Evolutionary conservation across 1,284 basidiomycete genomes (phyloP).

Genomic region (Ceratobasidium theobromae): DNA sequence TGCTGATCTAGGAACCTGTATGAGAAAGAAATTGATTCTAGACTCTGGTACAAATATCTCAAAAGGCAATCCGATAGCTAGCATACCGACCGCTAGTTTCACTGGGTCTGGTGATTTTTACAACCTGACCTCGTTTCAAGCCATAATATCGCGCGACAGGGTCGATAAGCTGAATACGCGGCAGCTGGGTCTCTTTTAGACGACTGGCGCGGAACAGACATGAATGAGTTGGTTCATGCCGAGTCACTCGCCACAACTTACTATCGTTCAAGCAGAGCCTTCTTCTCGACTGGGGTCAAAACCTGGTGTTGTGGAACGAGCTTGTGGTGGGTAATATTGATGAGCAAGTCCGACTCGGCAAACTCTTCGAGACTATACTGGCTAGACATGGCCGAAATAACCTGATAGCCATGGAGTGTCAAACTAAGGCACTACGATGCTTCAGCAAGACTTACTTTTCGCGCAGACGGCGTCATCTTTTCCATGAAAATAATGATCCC

Average conservation of each 20-base stretch:
- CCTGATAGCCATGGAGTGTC: slow-evolving; percentile 53
- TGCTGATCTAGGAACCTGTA: background rate
- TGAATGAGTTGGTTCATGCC: too few species aligned
- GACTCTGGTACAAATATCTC: background rate
- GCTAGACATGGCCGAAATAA: slow-evolving; percentile 82
- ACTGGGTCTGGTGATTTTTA: slow-evolving; percentile 96
- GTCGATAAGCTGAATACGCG: slow-evolving; percentile 93
- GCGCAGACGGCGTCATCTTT: slow-evolving; percentile 94
- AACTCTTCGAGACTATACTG: slow-evolving; percentile 95
- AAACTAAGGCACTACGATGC: background rate
- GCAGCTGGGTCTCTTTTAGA: slow-evolving; percentile 96
- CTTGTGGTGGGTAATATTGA: slow-evolving; percentile 96
- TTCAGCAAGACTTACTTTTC: slow-evolving; percentile 63
- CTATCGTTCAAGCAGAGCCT: slow-evolving; percentile 88
- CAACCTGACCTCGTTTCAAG: slow-evolving; percentile 91
- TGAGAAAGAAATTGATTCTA: background rate
- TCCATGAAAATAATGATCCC: slow-evolving; percentile 96
- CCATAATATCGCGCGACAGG: slow-evolving; percentile 99
- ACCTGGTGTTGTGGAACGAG: slow-evolving; percentile 95
- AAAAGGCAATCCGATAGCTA: slow-evolving; percentile 83
- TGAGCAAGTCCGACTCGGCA: slow-evolving; percentile 92
- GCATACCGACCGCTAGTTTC: slow-evolving; percentile 97
- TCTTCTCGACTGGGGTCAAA: slow-evolving; percentile 84
- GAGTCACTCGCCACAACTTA: too few species aligned
- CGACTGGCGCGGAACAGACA: slow-evolving; percentile 59